Evolutionary conservation across 345 rosid species (phyloP), one percentile per base, ranked within the genome.

Genomic region (Theobroma cacao): DNA sequence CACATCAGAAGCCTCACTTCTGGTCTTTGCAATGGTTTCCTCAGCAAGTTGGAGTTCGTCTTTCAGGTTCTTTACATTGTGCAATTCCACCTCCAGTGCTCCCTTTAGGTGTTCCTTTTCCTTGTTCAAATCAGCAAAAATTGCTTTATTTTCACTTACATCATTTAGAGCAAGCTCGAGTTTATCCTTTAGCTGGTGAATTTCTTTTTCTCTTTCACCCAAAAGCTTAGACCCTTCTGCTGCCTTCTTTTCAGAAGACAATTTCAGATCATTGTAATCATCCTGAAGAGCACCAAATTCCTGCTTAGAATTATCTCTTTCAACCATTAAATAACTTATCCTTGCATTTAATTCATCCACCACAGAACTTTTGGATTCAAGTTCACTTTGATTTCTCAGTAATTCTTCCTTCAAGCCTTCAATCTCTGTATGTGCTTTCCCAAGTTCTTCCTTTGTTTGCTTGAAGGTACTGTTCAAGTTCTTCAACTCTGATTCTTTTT

Each of bases 401-500:
- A 91, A 62, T 40, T 90, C 81, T 73, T 82, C 86, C 24, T 83
- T 87, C 86, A 89, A 67, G 52, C 53, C 86, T 79, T 83, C 80
- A 68, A 88, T 87, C 81, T 91, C 91, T 62, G 65, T 65, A 22
- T 53, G 79, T 41, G 91, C 94, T 75, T 84, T 83, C 36, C 81
- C 81, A 60, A 91, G 86, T 79, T 88, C 91, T 83, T 77, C 82
- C 84, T 86, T 81, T 1, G 86, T 81, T 82, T 92, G 88, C 77
- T 82, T 61, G 75, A 82, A 86, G 36, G 48, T 36, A 84, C 86
- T 80, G 47, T 69, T 85, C 81, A 90, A 76, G 76, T 86, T 79
- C 76, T 82, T 84, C 84, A 92, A 56, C 72, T 91, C 95, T n/a
- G 64, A 26, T 77, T 92, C 97, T 80, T 89, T 92, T n/a, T 77